These are phyloP conservation scores for Cyberlindnera euphorbiae DNA, from an alignment of 805 yeast genomes.

Conservation along the genomic window DNA sequence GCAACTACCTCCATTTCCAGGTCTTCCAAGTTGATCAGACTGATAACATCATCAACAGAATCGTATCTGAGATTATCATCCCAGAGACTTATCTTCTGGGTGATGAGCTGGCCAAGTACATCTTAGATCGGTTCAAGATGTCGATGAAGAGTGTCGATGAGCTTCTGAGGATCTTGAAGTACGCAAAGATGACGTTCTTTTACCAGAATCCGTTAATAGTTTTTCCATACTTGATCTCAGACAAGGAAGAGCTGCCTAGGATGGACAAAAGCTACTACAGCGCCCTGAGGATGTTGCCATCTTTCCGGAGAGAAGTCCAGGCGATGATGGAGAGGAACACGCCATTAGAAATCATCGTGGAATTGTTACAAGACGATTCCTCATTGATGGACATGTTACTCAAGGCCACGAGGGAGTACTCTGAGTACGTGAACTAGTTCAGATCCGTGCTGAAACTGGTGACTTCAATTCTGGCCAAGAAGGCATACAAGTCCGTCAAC, in stretches of 20 bases:
- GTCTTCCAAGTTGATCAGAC: slow-evolving; percentile 24
- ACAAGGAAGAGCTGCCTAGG: background rate
- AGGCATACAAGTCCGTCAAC: slow-evolving; percentile 14
- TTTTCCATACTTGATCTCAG: slow-evolving; percentile 8
- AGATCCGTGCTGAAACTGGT: slow-evolving; percentile 17
- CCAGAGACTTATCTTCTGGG: slow-evolving; percentile 18
- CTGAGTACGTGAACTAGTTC: slow-evolving; percentile 14
- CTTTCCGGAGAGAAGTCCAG: slow-evolving; percentile 27
- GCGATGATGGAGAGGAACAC: slow-evolving; percentile 8
- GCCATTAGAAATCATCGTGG: slow-evolving; percentile 6
- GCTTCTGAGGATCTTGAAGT: slow-evolving; percentile 20
- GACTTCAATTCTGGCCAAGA: slow-evolving; percentile 15
- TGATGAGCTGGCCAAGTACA: slow-evolving; percentile 16
- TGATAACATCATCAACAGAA: slow-evolving; percentile 19
- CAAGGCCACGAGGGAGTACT: slow-evolving; percentile 18
- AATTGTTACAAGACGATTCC: slow-evolving; percentile 20
- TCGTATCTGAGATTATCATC: slow-evolving; percentile 19
- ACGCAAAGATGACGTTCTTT: slow-evolving; percentile 24
- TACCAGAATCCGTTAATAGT: slow-evolving; percentile 21
- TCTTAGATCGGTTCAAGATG: slow-evolving; percentile 19
- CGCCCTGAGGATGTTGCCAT: slow-evolving; percentile 32
- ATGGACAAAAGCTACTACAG: slow-evolving; percentile 14
- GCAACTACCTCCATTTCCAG: slow-evolving; percentile 12
- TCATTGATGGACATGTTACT: slow-evolving; percentile 12
- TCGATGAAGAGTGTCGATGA: slow-evolving; percentile 24